Percentiles rank a stretch among this genome's conserved stretches.
These are phyloP conservation scores for Oenanthe sinensis DNA, from an alignment of 129 eudicot genomes.

Conservation along the genomic window DNA sequence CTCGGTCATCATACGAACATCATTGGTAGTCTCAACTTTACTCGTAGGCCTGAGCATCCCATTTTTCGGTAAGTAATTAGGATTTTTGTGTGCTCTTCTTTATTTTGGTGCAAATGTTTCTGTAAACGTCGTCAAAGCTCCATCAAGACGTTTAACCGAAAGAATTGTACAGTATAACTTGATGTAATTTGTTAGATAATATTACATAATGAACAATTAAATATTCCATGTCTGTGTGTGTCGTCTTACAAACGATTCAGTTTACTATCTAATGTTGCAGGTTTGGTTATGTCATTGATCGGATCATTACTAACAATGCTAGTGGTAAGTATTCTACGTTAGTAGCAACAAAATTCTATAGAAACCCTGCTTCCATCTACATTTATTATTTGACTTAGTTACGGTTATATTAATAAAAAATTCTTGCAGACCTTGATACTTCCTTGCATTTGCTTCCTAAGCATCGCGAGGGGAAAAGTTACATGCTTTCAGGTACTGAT, in stretches of 20 bases:
- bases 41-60: constrained; percentile 66
- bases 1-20: constrained; percentile 67
- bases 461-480: constrained; percentile 53
- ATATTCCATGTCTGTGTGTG: neutral
- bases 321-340: constrained; percentile 41
- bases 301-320: constrained; percentile 97
- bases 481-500: constrained; percentile 54
- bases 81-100: neutral
- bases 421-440: constrained; percentile 71
- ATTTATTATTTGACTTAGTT: neutral
- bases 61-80: constrained; percentile 57
- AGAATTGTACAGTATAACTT: neutral
- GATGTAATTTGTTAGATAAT: neutral
- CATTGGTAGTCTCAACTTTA: constrained; percentile 71
- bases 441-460: constrained; percentile 80
- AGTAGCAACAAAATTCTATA: too few species aligned
- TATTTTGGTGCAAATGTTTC: neutral
- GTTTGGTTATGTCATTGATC: constrained; percentile 80
- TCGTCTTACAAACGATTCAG: neutral
- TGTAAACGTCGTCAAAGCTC: neutral
- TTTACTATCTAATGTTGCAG: constrained; percentile 26
- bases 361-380: neutral
- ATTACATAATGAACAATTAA: neutral
- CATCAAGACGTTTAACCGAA: neutral
- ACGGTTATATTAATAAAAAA: neutral